phyloP scores from a whole-genome alignment of 495 filamentous ascomycete species.

The Aspergillus diversus region DNA sequence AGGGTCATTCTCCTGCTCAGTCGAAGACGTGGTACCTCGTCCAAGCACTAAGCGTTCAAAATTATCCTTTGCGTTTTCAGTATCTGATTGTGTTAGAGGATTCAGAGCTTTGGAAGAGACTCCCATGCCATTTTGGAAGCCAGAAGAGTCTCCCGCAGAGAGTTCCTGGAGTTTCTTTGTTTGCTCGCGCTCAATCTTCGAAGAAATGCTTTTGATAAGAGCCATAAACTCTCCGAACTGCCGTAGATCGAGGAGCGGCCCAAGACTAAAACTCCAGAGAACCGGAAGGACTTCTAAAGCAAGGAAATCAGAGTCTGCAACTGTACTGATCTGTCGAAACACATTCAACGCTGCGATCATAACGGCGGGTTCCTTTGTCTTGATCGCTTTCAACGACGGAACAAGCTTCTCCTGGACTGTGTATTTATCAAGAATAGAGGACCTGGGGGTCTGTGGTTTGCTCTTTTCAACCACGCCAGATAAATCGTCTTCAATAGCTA shows the following conservation, averaged over 20 bases:
- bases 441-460: conserved; percentile 59
- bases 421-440: conserved; percentile 89
- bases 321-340: conserved; percentile 75
- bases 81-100: conserved; percentile 31
- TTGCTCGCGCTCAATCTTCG: conserved; percentile 84
- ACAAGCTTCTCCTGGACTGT: conserved; percentile 97
- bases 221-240: conserved; percentile 91
- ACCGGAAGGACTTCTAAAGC: conserved; percentile 88
- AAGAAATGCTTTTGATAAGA: conserved; percentile 78
- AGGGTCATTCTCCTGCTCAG: conserved; percentile 39
- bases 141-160: conserved; percentile 51
- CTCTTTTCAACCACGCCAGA: conserved; percentile 60
- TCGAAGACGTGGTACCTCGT: conserved; percentile 31
- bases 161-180: conserved; percentile 85
- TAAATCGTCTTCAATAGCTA: conserved; percentile 63
- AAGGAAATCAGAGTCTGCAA: conserved; percentile 90
- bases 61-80: conserved; percentile 60
- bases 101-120: conserved; percentile 31
- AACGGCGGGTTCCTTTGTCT: conserved; percentile 95
- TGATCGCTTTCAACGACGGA: conserved; percentile 87
- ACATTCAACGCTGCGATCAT: conserved; percentile 93
- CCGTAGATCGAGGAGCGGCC: conserved; percentile 80
- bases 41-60: conserved; percentile 91
- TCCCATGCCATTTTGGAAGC: conserved; percentile 39
- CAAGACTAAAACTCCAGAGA: conserved; percentile 90